Base-by-base conservation (phyloP, 495 filamentous ascomycete species). In the Penicillium diatomitis region DNA sequence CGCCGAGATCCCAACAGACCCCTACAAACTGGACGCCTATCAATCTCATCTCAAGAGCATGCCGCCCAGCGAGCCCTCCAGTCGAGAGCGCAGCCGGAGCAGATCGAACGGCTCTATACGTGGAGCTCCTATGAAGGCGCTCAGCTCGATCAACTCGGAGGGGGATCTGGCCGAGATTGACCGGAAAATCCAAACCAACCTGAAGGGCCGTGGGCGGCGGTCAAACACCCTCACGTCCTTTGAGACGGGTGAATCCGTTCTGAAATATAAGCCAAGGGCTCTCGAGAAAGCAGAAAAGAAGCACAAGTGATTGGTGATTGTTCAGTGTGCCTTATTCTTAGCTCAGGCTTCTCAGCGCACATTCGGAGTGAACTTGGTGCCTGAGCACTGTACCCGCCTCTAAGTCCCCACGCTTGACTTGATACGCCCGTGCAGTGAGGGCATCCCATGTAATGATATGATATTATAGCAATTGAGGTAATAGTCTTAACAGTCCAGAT, bases 131-230 rank as follows among this genome's bases (percentile, higher is more conserved):
- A 72, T 78, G 6, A 83, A 88, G 55, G 71, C 77, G 3, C 64
- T 91, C 6, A 78, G 77, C 49, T 71, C 70, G 2, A 82, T 95
- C 53, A 89, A 80, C 42, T 75, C 78, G 2, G 64, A 90, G 32
- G 80, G 86, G 50, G 75, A 74, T 7, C 77, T 94, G 46, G 80
- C 87, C 40, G 83, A 89, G 61, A 87, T 91, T 5, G 86, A 82
- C 58, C 75, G 75, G 64, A 88, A 83, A 73, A 89, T 96, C 48
- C 67, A 82, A 32, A 85, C 83, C 11, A 46, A 55, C 32, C 87
- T 94, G 85, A 74, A 74, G 53, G 86, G 91, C 63, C 66, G 89
- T 44, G 84, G 87, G 0, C 68, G 80, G 42, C 52, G 55, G 8
- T 54, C 53, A 1, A 54, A 55, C 8, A 57, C 55, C 3, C 10